These are phyloP conservation scores for Chimonanthus praecox DNA, from an alignment of 164 flowering plant genomes.

Conservation along the genomic window DNA sequence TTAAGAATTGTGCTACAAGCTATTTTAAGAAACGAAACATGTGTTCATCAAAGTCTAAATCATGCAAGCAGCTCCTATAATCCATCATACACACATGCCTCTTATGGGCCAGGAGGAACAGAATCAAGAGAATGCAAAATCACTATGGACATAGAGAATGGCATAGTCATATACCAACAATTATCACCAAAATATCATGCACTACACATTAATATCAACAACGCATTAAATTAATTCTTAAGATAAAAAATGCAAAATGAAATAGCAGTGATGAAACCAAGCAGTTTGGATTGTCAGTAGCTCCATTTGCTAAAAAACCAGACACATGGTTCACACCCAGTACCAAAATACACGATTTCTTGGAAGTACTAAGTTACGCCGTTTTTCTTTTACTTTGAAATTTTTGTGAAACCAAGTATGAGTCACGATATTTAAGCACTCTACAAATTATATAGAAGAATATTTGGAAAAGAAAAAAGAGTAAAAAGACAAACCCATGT, in stretches of 20 bases:
- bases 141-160: background rate
- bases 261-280: background rate
- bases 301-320: background rate
- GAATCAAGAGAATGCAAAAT: background rate
- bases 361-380: background rate
- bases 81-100: background rate
- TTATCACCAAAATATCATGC: no score
- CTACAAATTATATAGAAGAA: no score
- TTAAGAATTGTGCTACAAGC: no score
- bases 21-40: background rate
- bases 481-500: slow-evolving; percentile 54
- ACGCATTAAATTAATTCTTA: no score
- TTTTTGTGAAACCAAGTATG: no score
- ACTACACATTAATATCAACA: no score
- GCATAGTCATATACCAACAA: background rate
- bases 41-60: background rate
- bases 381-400: background rate
- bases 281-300: background rate
- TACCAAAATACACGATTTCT: background rate
- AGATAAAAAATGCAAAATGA: background rate
- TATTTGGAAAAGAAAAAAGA: background rate
- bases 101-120: background rate
- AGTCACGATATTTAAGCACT: no score
- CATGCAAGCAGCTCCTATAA: background rate
- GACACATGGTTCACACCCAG: background rate